These are phyloP conservation scores for Cystobasidium onofrii DNA, from an alignment of 768 basidiomycete species.

Conservation along the genomic window DNA sequence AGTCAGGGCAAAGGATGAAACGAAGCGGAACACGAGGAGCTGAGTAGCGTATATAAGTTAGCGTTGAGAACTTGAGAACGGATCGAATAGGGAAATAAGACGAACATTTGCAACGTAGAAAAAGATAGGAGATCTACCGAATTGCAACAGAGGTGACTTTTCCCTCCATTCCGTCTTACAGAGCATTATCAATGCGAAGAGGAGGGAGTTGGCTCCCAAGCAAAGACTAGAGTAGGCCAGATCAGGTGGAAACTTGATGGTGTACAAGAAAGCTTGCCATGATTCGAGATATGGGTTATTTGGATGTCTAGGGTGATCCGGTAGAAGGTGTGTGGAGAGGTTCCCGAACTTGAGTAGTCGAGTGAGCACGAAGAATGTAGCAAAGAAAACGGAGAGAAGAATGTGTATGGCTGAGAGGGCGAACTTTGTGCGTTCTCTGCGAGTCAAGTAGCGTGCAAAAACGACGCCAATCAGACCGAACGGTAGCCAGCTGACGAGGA, in stretches of 20 bases:
- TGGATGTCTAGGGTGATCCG: constrained; percentile 17
- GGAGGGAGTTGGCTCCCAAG: neutral
- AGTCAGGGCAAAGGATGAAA: constrained; percentile 9
- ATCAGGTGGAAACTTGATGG: constrained; percentile 29
- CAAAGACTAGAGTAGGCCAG: constrained; percentile 25
- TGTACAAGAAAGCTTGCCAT: constrained; percentile 31
- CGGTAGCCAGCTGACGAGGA: constrained; percentile 22
- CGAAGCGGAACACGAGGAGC: constrained; percentile 32
- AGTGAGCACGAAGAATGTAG: constrained; percentile 29
- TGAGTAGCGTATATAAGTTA: neutral
- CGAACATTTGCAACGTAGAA: constrained; percentile 27
- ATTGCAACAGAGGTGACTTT: constrained; percentile 2
- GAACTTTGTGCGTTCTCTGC: neutral
- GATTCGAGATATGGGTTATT: constrained; percentile 27
- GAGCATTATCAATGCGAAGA: neutral
- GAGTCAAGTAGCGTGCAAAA: constrained; percentile 23
- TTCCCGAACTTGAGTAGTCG: constrained; percentile 27
- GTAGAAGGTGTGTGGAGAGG: constrained; percentile 6
- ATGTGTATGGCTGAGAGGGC: neutral
- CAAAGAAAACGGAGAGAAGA: constrained; percentile 8
- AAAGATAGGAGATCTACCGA: constrained; percentile 26
- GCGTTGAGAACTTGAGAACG: neutral
- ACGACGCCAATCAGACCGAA: constrained; percentile 22
- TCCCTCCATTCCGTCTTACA: constrained; percentile 25
- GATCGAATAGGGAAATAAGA: neutral